phyloP scores from a whole-genome alignment of 768 basidiomycete species.

The Amanita jacksonii region DNA sequence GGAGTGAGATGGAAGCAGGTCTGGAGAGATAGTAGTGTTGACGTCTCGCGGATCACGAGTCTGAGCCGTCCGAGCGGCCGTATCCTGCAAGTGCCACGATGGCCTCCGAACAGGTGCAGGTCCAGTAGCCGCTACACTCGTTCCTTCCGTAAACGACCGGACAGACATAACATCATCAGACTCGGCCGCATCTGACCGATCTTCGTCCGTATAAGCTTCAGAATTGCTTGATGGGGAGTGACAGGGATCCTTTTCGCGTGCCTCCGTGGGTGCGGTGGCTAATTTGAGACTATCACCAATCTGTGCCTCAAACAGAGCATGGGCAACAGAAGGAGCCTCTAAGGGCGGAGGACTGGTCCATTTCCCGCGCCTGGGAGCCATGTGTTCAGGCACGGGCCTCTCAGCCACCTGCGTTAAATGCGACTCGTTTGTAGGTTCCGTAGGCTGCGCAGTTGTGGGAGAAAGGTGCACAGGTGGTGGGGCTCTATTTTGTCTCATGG shows the following conservation, averaged over 20 bases:
- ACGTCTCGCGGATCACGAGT: constrained; percentile 22
- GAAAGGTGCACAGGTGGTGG: constrained; percentile 38
- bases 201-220: constrained; percentile 61
- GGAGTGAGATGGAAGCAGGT: background rate
- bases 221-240: constrained; percentile 54
- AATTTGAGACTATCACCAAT: constrained; percentile 58
- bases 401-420: constrained; percentile 18
- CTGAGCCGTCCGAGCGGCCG: constrained; percentile 20
- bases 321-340: constrained; percentile 60
- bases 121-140: constrained; percentile 15
- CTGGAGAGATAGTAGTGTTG: background rate
- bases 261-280: constrained; percentile 55
- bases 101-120: constrained; percentile 31
- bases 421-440: constrained; percentile 29
- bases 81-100: constrained; percentile 36
- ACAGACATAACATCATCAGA: constrained; percentile 67
- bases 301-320: constrained; percentile 55
- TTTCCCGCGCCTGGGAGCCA: constrained; percentile 72
- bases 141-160: constrained; percentile 51
- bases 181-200: constrained; percentile 50
- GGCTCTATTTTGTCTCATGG: constrained; percentile 38
- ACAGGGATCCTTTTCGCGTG: constrained; percentile 41
- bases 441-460: constrained; percentile 38
- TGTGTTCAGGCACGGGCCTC: constrained; percentile 56
- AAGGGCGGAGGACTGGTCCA: constrained; percentile 84